Evolutionary conservation across 2,329 filamentous ascomycete genomes (phyloP).

Genomic region (Plectosphaerella sp.): DNA sequence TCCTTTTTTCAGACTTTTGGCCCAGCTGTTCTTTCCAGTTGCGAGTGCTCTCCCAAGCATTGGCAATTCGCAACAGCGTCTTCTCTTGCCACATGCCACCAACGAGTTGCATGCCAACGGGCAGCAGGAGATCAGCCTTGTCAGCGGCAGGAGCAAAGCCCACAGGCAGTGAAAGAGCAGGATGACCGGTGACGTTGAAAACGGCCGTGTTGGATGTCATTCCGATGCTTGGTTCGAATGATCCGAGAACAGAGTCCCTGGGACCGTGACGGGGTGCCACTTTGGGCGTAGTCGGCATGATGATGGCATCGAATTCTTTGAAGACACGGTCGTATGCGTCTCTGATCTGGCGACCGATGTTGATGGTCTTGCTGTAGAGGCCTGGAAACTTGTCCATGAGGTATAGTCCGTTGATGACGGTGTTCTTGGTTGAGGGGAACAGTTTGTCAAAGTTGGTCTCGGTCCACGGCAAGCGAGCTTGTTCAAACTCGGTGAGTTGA

Average conservation of each 20-base stretch:
- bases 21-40: background rate
- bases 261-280: slow-evolving; percentile 38
- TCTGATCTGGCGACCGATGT: slow-evolving; percentile 39
- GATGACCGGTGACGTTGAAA: slow-evolving; percentile 54
- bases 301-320: slow-evolving; percentile 34
- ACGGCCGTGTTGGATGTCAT: slow-evolving; percentile 51
- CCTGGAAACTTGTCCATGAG: slow-evolving; percentile 36
- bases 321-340: slow-evolving; percentile 40
- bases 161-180: slow-evolving; percentile 47
- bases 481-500: slow-evolving; percentile 45
- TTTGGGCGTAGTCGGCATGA: slow-evolving; percentile 45
- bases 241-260: slow-evolving; percentile 32
- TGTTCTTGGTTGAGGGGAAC: slow-evolving; percentile 50
- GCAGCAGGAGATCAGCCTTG: slow-evolving; percentile 32
- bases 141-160: slow-evolving; percentile 38
- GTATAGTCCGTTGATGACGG: slow-evolving; percentile 47
- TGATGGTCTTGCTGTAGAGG: slow-evolving; percentile 44
- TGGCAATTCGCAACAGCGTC: slow-evolving; percentile 7
- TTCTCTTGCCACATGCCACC: slow-evolving; percentile 47
- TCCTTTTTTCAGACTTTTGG: background rate
- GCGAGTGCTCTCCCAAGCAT: background rate
- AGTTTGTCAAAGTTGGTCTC: slow-evolving; percentile 44
- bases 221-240: slow-evolving; percentile 47
- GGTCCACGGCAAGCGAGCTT: slow-evolving; percentile 39
- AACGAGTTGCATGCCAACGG: slow-evolving; percentile 52